Percentiles rank a stretch among this genome's conserved stretches.
Conservation (phyloP, 2,329 filamentous ascomycete genomes). For the Microdochium bolleyi region DNA sequence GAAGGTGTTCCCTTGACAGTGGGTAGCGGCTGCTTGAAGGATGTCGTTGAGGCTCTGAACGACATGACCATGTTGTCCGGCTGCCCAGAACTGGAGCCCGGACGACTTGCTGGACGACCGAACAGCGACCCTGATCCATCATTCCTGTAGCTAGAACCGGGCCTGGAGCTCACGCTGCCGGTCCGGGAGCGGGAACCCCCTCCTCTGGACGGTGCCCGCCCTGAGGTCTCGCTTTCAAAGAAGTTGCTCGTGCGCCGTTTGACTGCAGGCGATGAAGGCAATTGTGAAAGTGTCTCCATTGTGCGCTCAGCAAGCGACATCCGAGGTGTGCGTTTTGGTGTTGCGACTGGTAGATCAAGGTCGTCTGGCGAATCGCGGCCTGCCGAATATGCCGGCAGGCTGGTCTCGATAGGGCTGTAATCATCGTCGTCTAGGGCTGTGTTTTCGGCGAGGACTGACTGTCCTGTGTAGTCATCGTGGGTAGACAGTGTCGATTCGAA, state of each 20-base stretch:
- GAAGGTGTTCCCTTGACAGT: conserved; percentile 36
- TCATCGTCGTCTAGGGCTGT: not conserved
- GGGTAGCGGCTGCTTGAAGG: conserved; percentile 33
- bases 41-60: conserved; percentile 34
- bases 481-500: not conserved
- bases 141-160: conserved; percentile 53
- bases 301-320: conserved; percentile 55
- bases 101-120: conserved; percentile 43
- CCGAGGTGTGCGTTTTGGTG: not conserved
- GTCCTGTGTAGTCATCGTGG: not conserved
- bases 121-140: conserved; percentile 46
- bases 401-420: not conserved
- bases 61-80: conserved; percentile 28
- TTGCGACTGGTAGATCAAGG: not conserved
- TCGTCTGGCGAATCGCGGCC: not conserved
- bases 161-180: conserved; percentile 36
- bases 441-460: not conserved
- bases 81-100: conserved; percentile 44
- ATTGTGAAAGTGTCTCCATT: conserved; percentile 70
- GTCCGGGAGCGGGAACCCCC: conserved; percentile 7
- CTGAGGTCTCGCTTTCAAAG: conserved; percentile 56
- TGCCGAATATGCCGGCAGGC: not conserved
- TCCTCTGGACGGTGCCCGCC: conserved; percentile 42
- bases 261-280: conserved; percentile 70
- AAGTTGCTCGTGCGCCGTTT: conserved; percentile 63